Base-by-base conservation (phyloP, 768 basidiomycete genomes). In the Naganishia vaughanmartiniae region DNA sequence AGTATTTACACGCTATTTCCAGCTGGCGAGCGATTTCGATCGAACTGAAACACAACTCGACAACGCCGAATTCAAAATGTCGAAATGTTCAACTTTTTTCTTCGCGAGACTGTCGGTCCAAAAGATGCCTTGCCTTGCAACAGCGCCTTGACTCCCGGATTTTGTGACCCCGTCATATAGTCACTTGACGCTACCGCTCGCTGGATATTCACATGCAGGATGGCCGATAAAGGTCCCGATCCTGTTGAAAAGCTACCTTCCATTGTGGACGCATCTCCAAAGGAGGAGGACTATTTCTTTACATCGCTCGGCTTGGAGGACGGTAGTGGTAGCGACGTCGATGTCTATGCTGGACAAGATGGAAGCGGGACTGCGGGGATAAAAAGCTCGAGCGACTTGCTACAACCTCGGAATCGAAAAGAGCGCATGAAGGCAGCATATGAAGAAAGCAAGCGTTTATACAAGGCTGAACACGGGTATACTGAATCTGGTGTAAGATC, bases 291-390 rank as follows among this genome's bases (percentile, higher is more conserved):
- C 26, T 63, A 63, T 30, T 45, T 63, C 17, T 63, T 63, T 4
- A 63, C 60, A 4, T 63, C 60, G 24, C 60, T 63, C 39, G 60
- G 60, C 39, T 34, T 63, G 60, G 60, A 63, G 26, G 60, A 63
- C 33, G 60, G 46, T 45, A 34, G 24, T 17, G 36, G 57, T n/a
- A 51, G 48, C 48, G 24, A 51, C 24, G 48, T 7, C 21, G 48
- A 51, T 24, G n/a, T 1, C n/a, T 4, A 7, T 7, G 48, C 7
- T 51, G 48, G 24, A 51, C 48, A 51, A 24, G 14, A n/a, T 7
- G 21, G n/a, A 4, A 51, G 24, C 6, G 48, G 3, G 4, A 14
- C 21, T 24, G 12, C 48, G 7, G 48, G 21, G 24, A 51, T 6
- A 12, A 51, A 51, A 51, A n/a, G 48, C 48, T 51, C 39, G 24